Base-by-base conservation (phyloP, 1,284 basidiomycete species). In the Neonothopanus nambi region DNA sequence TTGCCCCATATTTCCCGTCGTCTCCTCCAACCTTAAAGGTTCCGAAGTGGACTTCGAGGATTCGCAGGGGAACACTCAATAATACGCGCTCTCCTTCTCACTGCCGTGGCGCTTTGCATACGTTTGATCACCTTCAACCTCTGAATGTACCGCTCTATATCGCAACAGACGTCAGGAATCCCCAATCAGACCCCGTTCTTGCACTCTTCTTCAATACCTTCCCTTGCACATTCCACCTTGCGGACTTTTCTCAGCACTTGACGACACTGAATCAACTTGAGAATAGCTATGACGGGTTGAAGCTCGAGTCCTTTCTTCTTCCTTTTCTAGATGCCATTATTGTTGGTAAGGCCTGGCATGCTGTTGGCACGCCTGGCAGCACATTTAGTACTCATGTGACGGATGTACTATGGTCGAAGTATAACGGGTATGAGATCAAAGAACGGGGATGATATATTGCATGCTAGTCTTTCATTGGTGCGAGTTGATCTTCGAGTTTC, bases 281-380 rank as follows among this genome's bases (percentile, higher is more conserved):
- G 30, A 87, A 82, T 58, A 70, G 63, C 9, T 70, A 79, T 37
- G 88, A 91, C 62, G 78, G 75, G 1, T 69, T 84, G 17, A 63
- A 56, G 28, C 67, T 91, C 44, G 73, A 66, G 21, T 60, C 63
- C 8, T 82, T 84, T 61, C 56, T 89, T 18, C 59, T 78, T 20
- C 84, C 89, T 1, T 79, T 90, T 51, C 63, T 92, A 30, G 89
- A 91, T 62, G 86, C 85, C 7, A 75, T 89, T 68, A 77, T 91
- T 28, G 78, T 81, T 17, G 80, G 79, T 0, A 74, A 74, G 48
- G 84, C 82, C 1, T 67, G 72, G 62, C 70, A 64, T n/a, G 76
- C 88, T 30, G 78, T 84, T 0, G 86, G 85, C 1, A 91, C 87
- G 11, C 76, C 81, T 45, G 76, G 78, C 48, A 89, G 87, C 63